Base-by-base conservation (phyloP, 495 filamentous ascomycete genomes). In the Podospora sp. region DNA sequence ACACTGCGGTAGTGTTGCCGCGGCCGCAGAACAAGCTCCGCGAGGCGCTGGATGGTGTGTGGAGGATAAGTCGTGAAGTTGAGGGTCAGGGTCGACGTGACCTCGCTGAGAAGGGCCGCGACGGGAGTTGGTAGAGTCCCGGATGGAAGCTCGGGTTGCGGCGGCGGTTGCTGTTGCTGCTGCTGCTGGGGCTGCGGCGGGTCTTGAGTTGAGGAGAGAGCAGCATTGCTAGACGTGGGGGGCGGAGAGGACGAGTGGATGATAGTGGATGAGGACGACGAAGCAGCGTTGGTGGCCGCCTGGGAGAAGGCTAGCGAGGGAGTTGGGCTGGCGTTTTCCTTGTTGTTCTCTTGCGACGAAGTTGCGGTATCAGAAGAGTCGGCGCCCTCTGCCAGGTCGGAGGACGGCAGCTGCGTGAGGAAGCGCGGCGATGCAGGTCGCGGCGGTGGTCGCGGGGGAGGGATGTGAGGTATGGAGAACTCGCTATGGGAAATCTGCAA, bases 41-140 rank as follows among this genome's bases (percentile, higher is more conserved):
- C 87, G 35, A 99, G 85, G 52, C 95, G 91, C 78, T 99, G 95
- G 60, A 97, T 84, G 0, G 95, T 98, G 74, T 98, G 93, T 0
- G 95, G 95, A 0, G 95, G 95, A 66, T 91, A 86, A 0, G 81
- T 78, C 27, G 84, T 46, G 78, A 99, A 99, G 67, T 85, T 85
- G 3, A 80, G 80, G 46, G 79, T 82, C 51, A 99, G 82, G n/a
- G 86, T 89, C 4, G 81, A 83, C 25, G 84, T 87, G 58, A 95
- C 91, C 27, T 87, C 88, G 55, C 78, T 72, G 62, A 95, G 81
- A 53, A 92, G 85, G 26, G 84, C 79, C 50, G 84, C 77, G 50
- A 92, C 83, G 55, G 87, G 87, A 3, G 84, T 81, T 11, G 92
- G 91, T 16, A 96, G 82, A 6, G 79, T 63, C 46, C 74, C 63